Conservation (phyloP, 768 basidiomycete species). For the Phanerochaete carnosa region DNA sequence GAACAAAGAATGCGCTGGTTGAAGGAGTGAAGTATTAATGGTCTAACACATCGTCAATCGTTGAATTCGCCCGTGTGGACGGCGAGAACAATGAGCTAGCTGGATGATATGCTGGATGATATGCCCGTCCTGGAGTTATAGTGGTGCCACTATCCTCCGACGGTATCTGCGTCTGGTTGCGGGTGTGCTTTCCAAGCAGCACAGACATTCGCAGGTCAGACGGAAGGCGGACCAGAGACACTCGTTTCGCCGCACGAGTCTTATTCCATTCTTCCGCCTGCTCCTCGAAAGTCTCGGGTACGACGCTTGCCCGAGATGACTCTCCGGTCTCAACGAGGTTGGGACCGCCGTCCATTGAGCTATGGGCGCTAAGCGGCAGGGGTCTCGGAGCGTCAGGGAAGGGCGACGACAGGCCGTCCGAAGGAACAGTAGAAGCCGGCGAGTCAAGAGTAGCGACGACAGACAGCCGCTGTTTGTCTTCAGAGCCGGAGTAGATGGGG, state of each 20-base stretch:
- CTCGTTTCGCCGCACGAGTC: conserved; percentile 81
- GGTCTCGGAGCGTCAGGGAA: conserved; percentile 13
- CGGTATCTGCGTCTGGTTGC: conserved; percentile 14
- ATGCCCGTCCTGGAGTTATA: conserved; percentile 5
- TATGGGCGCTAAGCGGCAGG: conserved; percentile 15
- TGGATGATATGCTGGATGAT: conserved; percentile 10
- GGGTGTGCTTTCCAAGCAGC: conserved; percentile 23
- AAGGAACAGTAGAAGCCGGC: background rate
- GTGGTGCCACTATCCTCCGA: conserved; percentile 17
- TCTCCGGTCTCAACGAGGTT: conserved; percentile 10
- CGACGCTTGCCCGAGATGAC: conserved; percentile 24
- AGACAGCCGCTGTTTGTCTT: background rate
- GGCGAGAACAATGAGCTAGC: conserved; percentile 3
- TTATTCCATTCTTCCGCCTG: conserved; percentile 88
- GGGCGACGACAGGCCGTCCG: conserved; percentile 3
- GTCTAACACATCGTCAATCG: conserved; percentile 18
- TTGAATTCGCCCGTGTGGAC: conserved; percentile 15
- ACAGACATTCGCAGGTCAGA: conserved; percentile 41
- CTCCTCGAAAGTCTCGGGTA: conserved; percentile 50
- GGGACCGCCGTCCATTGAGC: conserved; percentile 18
- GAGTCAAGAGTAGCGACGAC: background rate
- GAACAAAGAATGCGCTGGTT: background rate
- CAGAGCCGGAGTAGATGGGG: conserved; percentile 3
- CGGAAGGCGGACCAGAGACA: conserved; percentile 76
- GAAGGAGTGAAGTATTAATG: conserved; percentile 8